A percentile compares a stretch with the other conserved stretches of the same genome.
Conservation (phyloP, 805 yeast genomes). For the Spencermartinsiella europaea region DNA sequence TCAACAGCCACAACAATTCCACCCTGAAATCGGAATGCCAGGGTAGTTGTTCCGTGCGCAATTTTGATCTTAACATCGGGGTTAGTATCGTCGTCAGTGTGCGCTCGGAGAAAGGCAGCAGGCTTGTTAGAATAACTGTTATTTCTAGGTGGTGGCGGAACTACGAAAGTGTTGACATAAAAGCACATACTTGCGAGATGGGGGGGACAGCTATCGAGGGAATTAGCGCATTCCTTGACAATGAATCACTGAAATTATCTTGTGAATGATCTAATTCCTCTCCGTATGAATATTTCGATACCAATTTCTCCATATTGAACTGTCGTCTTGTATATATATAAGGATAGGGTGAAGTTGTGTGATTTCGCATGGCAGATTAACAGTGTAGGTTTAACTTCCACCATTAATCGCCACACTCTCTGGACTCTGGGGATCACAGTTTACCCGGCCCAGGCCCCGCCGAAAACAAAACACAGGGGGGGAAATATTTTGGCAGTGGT, state of each 20-base stretch:
- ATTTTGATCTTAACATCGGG: constrained; percentile 94
- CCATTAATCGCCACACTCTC: too few species aligned
- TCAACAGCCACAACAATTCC: constrained; percentile 96
- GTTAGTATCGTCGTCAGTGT: constrained; percentile 89
- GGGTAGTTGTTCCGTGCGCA: constrained; percentile 98
- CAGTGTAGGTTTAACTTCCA: too few species aligned
- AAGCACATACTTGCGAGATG: constrained; percentile 27
- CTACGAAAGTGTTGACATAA: neutral
- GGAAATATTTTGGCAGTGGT: too few species aligned
- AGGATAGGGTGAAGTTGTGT: too few species aligned
- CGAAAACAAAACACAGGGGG: too few species aligned
- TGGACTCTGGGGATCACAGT: too few species aligned
- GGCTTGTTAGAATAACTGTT: constrained; percentile 44
- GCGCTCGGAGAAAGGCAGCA: constrained; percentile 91
- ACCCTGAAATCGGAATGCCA: constrained; percentile 92
- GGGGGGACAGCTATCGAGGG: constrained; percentile 28
- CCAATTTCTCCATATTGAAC: neutral
- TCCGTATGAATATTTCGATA: neutral
- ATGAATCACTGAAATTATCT: neutral
- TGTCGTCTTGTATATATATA: too few species aligned
- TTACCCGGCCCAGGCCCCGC: too few species aligned
- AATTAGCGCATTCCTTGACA: constrained; percentile 17
- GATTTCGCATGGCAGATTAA: too few species aligned
- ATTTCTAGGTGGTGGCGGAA: constrained; percentile 1
- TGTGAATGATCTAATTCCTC: neutral